Evolutionary conservation across 2,329 filamentous ascomycete genomes (phyloP), one percentile per base, ranked within the genome.

Genomic region (Cucurbitaria berberidis): DNA sequence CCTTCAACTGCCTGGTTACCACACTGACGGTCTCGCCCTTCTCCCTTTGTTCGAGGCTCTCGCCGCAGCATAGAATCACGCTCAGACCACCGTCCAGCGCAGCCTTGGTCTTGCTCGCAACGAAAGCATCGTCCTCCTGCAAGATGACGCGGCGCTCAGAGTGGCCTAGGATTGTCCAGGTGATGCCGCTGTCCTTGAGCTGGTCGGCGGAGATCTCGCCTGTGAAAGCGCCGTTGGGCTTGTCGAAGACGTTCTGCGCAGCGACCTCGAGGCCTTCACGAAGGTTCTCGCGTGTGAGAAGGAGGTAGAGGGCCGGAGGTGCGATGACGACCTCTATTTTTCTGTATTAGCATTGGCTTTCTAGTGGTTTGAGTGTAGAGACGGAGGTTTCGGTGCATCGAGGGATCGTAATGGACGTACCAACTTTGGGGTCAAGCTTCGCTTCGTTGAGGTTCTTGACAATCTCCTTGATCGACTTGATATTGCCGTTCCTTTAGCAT

Each of bases 31-130:
- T 98, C 83, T 90, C 88, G 76, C 84, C 84, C 60, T 85, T 84
- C 83, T 97, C 93, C 66, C 93, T 89, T 82, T 96, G 88, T 85
- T 96, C 90, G 62, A 98, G 85, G 68, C 88, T 91, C 87, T 99
- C 95, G 70, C 95, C 95, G 77, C 91, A 95, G 87, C 95, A 99
- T 81, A 96, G 89, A 78, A 99, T 96, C 73, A 98, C 95, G 66
- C 86, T 84, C 63, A 99, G 76, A 59, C 92, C 93, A 71, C 89
- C 89, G 73, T 96, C 91, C 55, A 95, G 83, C 58, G 95, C 92
- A 70, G 87, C 87, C 86, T 96, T 96, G 78, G 92, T 95, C 89
- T 99, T 99, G 81, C 84, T 86, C 60, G 93, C 91, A 64, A 98
- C 86, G 68, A 95, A 88, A 72, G 83, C 67, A 39, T 97, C 91